A percentile compares a stretch with the other conserved stretches of the same genome.
Evolutionary conservation across 805 yeast species (phyloP).

Genomic region (Kodamaea restingae): DNA sequence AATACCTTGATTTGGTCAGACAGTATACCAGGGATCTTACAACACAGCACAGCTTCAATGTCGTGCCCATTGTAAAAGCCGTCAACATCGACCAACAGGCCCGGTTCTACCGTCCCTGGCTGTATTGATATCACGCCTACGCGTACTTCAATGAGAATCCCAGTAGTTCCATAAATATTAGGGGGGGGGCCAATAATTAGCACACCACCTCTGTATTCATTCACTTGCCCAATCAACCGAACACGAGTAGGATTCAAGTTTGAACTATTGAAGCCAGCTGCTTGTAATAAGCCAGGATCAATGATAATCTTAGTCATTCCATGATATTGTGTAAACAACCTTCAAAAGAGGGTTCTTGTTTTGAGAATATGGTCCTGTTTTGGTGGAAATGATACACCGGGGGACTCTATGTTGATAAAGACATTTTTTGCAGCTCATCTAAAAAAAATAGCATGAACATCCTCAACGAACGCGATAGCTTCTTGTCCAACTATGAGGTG

Average conservation of each 20-base stretch:
- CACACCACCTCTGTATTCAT: slow-evolving; percentile 2
- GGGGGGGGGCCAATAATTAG: neutral
- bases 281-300: neutral
- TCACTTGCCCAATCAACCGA: slow-evolving; percentile 10
- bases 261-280: neutral
- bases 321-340: too few species aligned
- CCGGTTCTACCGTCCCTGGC: neutral
- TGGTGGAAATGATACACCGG: too few species aligned
- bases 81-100: slow-evolving; percentile 20
- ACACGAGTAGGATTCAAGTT: slow-evolving; percentile 1
- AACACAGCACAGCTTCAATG: slow-evolving; percentile 22
- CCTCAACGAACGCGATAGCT: slow-evolving; percentile 48
- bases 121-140: neutral
- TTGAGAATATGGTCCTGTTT: too few species aligned
- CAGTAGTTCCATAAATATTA: neutral
- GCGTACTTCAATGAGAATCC: neutral
- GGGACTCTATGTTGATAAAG: neutral
- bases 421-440: slow-evolving; percentile 5
- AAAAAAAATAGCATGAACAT: slow-evolving; percentile 28
- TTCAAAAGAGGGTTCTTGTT: too few species aligned
- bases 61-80: slow-evolving; percentile 30
- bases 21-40: slow-evolving; percentile 14
- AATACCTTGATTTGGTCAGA: slow-evolving; percentile 13
- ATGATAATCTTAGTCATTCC: neutral
- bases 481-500: slow-evolving; percentile 67